Conservation (phyloP, 495 filamentous ascomycete species). For the Lentithecium fluviatile region DNA sequence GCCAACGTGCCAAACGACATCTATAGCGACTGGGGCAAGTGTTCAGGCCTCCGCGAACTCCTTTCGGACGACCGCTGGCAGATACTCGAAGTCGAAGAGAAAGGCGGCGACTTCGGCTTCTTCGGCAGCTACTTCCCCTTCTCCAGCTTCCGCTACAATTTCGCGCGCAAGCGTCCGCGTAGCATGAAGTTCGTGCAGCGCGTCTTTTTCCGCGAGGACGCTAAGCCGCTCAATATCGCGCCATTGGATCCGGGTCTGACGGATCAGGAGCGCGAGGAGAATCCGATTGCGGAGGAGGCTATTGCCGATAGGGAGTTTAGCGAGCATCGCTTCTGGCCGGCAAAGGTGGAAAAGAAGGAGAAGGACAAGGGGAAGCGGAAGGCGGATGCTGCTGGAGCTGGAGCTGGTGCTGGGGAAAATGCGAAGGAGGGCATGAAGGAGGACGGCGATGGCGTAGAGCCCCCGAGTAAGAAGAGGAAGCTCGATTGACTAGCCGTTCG, state of each 20-base stretch:
- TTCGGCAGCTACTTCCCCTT: constrained; percentile 11
- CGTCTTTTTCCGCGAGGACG: constrained; percentile 27
- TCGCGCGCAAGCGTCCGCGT: constrained; percentile 15
- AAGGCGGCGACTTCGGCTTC: neutral
- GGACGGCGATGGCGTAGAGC: neutral
- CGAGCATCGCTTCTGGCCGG: constrained; percentile 21
- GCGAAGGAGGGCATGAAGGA: neutral
- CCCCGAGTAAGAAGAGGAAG: constrained; percentile 1
- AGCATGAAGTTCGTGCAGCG: constrained; percentile 31
- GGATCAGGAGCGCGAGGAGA: constrained; percentile 18
- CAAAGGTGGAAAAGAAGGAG: neutral
- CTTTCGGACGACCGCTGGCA: constrained; percentile 23
- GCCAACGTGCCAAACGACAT: constrained; percentile 23
- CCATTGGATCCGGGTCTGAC: neutral
- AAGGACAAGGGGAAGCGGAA: constrained; percentile 19
- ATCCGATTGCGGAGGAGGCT: constrained; percentile 8
- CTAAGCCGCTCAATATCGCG: neutral
- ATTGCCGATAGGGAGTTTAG: constrained; percentile 3
- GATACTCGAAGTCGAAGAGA: constrained; percentile 19
- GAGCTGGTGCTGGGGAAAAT: constrained; percentile 9
- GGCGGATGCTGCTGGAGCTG: too few relatives aligned
- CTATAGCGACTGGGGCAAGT: constrained; percentile 29
- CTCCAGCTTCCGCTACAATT: neutral
- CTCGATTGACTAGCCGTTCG: constrained; percentile 9
- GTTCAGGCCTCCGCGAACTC: neutral